Base-by-base conservation (phyloP, 208 protist genomes). In the Trypanosoma theileri region DNA sequence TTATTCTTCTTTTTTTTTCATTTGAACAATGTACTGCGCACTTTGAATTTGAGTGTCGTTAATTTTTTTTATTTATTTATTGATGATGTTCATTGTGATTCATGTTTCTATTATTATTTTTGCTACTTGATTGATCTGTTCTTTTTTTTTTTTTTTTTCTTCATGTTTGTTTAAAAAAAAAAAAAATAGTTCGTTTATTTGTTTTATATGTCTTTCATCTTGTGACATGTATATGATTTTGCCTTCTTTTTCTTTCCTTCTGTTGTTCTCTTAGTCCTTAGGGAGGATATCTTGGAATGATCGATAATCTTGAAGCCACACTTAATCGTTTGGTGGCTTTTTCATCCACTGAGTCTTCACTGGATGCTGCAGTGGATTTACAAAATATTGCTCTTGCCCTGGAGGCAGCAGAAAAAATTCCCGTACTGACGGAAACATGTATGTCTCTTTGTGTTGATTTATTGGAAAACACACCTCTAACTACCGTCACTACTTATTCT, bases 361-460 rank as follows among this genome's bases (percentile, higher is more conserved):
- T 54, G 50, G 41, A 64, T 12, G 62, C 55, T 56, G 68, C 80
- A 4, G 41, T 77, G n/a, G 84, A 84, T 35, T 51, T 85, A 51
- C 77, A 83, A 52, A 71, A 66, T 31, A 66, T 65, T 40, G 62
- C 82, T 4, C 53, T 73, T 46, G 48, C 70, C 17, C 24, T 78
- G 40, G 73, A 77, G 35, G 28, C 16, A 61, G 68, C 59, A 50
- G 69, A 76, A 17, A 66, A 78, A 17, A 57, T 75, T 48, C 78
- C 78, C 13, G 40, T 73, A 19, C 24, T 95, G 35, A 82, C 69
- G 19, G 84, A 95, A 11, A 66, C 69, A 26, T 79, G 79, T 28
- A 85, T 86, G 28, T 69, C 76, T 21, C 61, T 68, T 31, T 89
- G 80, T 66, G 64, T 82, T 9, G 85, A 86, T 24, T 57, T 92